Evolutionary conservation across 2,329 filamentous ascomycete species (phyloP).

Genomic region (Aspergillus sp.): DNA sequence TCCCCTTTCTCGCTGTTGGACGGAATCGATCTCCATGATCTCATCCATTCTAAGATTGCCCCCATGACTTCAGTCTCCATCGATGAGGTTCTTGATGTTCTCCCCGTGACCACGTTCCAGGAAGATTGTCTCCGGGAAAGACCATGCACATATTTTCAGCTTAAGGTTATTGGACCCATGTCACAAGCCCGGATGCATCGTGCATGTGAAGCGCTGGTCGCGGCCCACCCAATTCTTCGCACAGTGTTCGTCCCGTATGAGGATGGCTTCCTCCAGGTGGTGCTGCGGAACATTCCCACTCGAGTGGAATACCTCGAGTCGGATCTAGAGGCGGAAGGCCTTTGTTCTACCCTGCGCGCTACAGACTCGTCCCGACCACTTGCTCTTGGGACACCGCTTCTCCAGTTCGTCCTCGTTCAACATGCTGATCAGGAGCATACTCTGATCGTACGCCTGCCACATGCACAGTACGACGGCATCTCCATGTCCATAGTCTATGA

Average conservation of each 20-base stretch:
- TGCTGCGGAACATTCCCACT: no score
- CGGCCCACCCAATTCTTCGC: neutral
- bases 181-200: neutral
- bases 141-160: neutral
- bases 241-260: neutral
- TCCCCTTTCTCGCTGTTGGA: neutral
- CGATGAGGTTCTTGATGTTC: neutral
- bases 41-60: neutral
- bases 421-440: slow-evolving; percentile 27
- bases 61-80: neutral
- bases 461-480: slow-evolving; percentile 61
- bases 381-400: no score
- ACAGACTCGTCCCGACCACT: no score
- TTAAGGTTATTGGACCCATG: neutral
- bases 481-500: slow-evolving; percentile 52
- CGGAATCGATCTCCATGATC: no score
- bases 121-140: neutral
- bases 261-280: neutral
- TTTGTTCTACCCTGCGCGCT: no score
- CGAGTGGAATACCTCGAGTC: no score
- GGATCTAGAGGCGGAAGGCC: no score
- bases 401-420: neutral
- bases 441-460: slow-evolving; percentile 55
- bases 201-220: neutral
- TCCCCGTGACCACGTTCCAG: neutral